Conservation (phyloP, 2,329 filamentous ascomycete species). For the Ophiosphaerella korrae region DNA sequence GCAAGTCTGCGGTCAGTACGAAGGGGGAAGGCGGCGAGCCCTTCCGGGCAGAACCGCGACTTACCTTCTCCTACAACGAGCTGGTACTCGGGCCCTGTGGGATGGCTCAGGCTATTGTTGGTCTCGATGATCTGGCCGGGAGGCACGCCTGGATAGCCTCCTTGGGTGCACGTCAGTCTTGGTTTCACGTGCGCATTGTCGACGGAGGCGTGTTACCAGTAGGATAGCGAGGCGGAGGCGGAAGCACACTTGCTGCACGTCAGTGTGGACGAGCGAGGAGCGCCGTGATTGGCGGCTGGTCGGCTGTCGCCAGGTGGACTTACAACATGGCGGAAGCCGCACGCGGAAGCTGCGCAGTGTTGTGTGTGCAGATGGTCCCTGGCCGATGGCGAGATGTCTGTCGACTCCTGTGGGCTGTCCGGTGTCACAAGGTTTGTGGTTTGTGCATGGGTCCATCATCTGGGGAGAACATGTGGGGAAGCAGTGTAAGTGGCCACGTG, state of each 20-base stretch:
- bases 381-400: not conserved
- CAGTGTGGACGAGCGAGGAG: slow-evolving; percentile 29
- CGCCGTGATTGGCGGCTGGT: slow-evolving; percentile 32
- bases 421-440: not conserved
- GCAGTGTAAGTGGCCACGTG: not conserved
- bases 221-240: slow-evolving; percentile 84
- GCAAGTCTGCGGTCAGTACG: slow-evolving; percentile 24
- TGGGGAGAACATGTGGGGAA: slow-evolving; percentile 3
- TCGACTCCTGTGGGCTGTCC: no score
- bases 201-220: slow-evolving; percentile 49
- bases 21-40: not conserved
- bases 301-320: slow-evolving; percentile 29
- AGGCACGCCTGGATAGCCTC: slow-evolving; percentile 72
- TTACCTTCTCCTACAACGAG: slow-evolving; percentile 94
- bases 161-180: not conserved
- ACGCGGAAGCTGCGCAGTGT: slow-evolving; percentile 9
- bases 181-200: not conserved
- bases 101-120: slow-evolving; percentile 84
- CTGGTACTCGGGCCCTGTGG: slow-evolving; percentile 81
- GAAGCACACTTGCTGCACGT: slow-evolving; percentile 62
- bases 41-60: not conserved
- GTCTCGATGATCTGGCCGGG: slow-evolving; percentile 86
- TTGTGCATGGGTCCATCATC: not conserved
- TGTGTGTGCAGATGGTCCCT: no score
- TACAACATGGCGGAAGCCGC: slow-evolving; percentile 43